Percentiles rank a stretch among this genome's conserved stretches.
These are phyloP conservation scores for Astragalus membranaceus DNA, from an alignment of 306 rosid genomes.

Conservation along the genomic window DNA sequence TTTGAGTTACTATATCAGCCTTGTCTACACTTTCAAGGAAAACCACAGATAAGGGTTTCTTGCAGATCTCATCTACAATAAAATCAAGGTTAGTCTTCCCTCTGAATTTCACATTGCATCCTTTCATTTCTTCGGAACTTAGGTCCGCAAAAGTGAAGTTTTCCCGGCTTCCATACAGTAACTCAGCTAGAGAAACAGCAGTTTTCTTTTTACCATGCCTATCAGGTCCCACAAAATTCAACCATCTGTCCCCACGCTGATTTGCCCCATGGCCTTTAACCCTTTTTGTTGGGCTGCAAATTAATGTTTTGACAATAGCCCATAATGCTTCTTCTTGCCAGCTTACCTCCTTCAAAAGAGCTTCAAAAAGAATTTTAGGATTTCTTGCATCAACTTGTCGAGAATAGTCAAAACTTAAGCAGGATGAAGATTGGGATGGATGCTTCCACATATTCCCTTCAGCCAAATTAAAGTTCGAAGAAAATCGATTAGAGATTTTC, in stretches of 20 bases:
- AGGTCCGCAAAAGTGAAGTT: conserved; percentile 54
- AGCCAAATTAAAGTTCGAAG: conserved; percentile 36
- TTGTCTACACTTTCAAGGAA: conserved; percentile 78
- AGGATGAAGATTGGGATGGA: conserved; percentile 43
- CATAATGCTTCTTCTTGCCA: conserved; percentile 76
- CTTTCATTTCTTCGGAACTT: conserved; percentile 42
- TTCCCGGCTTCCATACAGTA: conserved; percentile 55
- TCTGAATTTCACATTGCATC: conserved; percentile 56
- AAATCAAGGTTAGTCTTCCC: conserved; percentile 81
- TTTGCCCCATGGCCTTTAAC: conserved; percentile 30
- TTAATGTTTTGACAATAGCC: conserved; percentile 49
- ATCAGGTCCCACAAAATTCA: conserved; percentile 80
- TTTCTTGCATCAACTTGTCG: conserved; percentile 48
- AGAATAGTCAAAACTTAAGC: conserved; percentile 45
- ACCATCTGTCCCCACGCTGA: conserved; percentile 59
- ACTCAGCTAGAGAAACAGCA: conserved; percentile 66
- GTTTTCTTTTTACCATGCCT: conserved; percentile 60
- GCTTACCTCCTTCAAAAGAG: conserved; percentile 53
- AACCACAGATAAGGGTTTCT: conserved; percentile 65
- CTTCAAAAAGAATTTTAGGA: conserved; percentile 52
- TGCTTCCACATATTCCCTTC: conserved; percentile 40
- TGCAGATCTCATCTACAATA: conserved; percentile 58
- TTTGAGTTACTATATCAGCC: conserved; percentile 63
- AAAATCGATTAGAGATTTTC: conserved; percentile 35
- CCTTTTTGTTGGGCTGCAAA: conserved; percentile 32